Percentiles rank a stretch among this genome's conserved stretches.
Conservation (phyloP, 2,329 filamentous ascomycete species). For the Coleophoma cylindrospora region DNA sequence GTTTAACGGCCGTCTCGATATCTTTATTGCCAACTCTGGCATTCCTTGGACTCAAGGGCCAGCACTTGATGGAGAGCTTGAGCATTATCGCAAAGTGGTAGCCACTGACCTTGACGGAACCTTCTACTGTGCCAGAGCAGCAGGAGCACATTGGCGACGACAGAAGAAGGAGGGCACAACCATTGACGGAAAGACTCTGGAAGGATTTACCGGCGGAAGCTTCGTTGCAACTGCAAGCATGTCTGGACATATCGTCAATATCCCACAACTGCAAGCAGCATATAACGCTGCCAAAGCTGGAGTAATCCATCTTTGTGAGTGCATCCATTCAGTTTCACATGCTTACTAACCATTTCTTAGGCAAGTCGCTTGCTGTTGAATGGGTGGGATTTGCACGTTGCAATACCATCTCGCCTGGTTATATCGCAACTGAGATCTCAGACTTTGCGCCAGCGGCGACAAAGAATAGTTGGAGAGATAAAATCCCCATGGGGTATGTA, state of each 20-base stretch:
- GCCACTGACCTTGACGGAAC: conserved; percentile 70
- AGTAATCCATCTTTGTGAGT: conserved; percentile 51
- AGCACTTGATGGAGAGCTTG: conserved; percentile 59
- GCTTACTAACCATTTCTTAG: conserved; percentile 28
- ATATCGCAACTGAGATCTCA: conserved; percentile 70
- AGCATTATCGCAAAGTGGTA: conserved; percentile 63
- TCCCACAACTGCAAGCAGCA: conserved; percentile 68
- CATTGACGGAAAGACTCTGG: conserved; percentile 54
- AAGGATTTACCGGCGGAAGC: conserved; percentile 57
- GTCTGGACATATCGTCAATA: conserved; percentile 72
- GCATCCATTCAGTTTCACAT: conserved; percentile 11
- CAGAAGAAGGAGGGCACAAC: conserved; percentile 66
- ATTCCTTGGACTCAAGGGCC: conserved; percentile 68
- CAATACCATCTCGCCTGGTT: conserved; percentile 71
- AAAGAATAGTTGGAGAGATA: conserved; percentile 70
- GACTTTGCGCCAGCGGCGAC: conserved; percentile 59
- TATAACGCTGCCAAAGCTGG: conserved; percentile 72
- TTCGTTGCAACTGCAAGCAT: conserved; percentile 78
- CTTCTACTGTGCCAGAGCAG: conserved; percentile 71
- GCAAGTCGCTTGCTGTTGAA: conserved; percentile 68
- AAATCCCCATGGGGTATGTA: conserved; percentile 66
- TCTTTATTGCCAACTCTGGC: conserved; percentile 76
- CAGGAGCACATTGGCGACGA: conserved; percentile 63
- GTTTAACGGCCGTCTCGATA: conserved; percentile 69
- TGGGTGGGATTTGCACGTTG: conserved; percentile 71